Base-by-base conservation (phyloP, 805 yeast species). In the Ogataea philodendri region DNA sequence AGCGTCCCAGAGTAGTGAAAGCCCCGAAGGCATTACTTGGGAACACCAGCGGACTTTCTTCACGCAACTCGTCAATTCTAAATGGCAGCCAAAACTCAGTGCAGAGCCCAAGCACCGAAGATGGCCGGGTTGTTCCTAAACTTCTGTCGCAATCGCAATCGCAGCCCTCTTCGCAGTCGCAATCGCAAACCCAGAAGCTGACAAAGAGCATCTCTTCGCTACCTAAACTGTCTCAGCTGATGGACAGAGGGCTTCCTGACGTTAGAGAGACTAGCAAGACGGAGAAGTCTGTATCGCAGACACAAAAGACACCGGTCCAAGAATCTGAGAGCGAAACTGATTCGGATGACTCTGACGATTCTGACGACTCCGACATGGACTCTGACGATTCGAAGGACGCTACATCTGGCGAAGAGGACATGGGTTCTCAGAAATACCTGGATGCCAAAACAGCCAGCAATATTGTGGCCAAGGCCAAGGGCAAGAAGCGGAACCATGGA, bases 191-290 rank as follows among this genome's bases (percentile, higher is more conserved):
- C n/a, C n/a, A n/a, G n/a, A n/a, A 31, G 17, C 22, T 22, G 7
- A 22, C n/a, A 14, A 15, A 15, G n/a, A 11, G 15, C n/a, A 34
- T 37, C 9, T 22, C 42, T 2, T 36, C 44, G 1, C 48, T 58
- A 14, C 72, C 80, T 0, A 65, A 84, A 1, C 57, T 81, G 20
- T 70, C 76, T 3, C 83, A 80, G 41, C 60, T 81, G 40, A 78
- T 71, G 4, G 66, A 70, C n/a, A 65, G 80, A 34, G 87, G 85
- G 4, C 69, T 81, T 9, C 88, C 88, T 2, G 84, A 75, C 14
- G 85, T 81, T 0, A 70, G 67, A 37, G 84, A 78, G 19, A 32
- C 39, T 4, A 38, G 39, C 39, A 33, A 15, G 32, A 25, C 20
- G 9, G 11, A 13, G n/a, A 26, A 9, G 6, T 11, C 35, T 17